Evolutionary conservation across 2,329 filamentous ascomycete genomes (phyloP).

Genomic region (Colletotrichum acutatum): DNA sequence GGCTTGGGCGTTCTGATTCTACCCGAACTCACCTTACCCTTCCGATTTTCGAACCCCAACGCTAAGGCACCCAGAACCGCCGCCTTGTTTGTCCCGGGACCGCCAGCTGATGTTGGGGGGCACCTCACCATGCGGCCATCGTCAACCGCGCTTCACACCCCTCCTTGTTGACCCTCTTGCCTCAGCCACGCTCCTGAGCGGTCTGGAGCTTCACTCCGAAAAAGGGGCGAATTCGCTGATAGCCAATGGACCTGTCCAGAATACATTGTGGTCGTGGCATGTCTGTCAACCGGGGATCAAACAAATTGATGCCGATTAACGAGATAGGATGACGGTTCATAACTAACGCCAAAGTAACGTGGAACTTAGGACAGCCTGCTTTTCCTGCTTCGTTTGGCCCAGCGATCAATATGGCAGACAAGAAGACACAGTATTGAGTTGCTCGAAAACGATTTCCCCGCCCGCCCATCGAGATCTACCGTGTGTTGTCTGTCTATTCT

Average conservation of each 20-base stretch:
- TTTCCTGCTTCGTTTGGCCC: too few species aligned
- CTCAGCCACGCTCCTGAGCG: background rate
- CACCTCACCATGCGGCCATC: background rate
- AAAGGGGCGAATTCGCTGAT: background rate
- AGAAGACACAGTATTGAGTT: background rate
- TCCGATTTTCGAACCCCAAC: slow-evolving; percentile 1
- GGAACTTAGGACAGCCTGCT: background rate
- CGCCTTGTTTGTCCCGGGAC: slow-evolving; percentile 7
- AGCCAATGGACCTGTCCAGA: background rate
- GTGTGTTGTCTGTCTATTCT: background rate
- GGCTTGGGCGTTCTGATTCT: background rate
- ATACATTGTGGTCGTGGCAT: background rate
- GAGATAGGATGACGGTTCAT: background rate
- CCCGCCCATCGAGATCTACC: background rate
- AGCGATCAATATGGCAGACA: background rate
- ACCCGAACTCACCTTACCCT: slow-evolving; percentile 31
- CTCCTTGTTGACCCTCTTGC: background rate
- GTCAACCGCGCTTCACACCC: background rate
- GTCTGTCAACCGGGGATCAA: background rate
- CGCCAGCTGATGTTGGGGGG: background rate
- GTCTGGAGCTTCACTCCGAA: background rate
- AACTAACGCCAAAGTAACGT: background rate
- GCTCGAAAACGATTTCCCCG: background rate
- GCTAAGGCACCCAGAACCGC: slow-evolving; percentile 9
- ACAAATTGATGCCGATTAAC: background rate